phyloP scores from a whole-genome alignment of 2,329 filamentous ascomycete species.

The Pezicula radicicola region DNA sequence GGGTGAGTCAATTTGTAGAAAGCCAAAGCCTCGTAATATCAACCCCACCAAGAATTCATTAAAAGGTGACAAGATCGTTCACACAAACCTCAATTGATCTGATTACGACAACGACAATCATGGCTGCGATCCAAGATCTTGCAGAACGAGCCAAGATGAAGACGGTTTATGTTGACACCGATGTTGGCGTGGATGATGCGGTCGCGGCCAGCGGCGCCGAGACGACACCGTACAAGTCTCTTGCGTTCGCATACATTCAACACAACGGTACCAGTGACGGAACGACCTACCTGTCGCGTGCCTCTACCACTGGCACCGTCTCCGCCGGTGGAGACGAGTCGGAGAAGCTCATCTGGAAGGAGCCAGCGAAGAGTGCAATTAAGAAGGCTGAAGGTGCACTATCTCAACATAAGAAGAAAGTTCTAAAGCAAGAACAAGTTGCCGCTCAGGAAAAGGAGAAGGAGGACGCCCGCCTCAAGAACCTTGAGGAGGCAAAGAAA shows the following conservation, averaged over 20 bases:
- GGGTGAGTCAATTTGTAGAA: no score
- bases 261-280: conserved; percentile 48
- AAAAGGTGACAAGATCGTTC: not conserved
- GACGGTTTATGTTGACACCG: conserved; percentile 75
- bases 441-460: conserved; percentile 71
- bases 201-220: conserved; percentile 64
- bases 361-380: conserved; percentile 75
- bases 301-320: conserved; percentile 60
- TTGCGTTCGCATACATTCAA: conserved; percentile 74
- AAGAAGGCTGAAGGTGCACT: conserved; percentile 80
- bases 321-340: conserved; percentile 61
- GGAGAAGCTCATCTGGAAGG: conserved; percentile 71
- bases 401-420: conserved; percentile 80
- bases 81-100: conserved; percentile 10
- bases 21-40: no score
- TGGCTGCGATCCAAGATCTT: conserved; percentile 41
- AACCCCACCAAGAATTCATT: not conserved
- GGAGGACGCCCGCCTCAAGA: conserved; percentile 64
- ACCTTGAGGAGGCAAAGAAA: conserved; percentile 79
- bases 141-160: conserved; percentile 46
- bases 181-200: conserved; percentile 67
- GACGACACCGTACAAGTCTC: conserved; percentile 75
- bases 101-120: conserved; percentile 15
- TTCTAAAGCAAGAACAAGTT: conserved; percentile 71
- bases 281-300: conserved; percentile 65